Evolutionary conservation across 1,139 yeast species (phyloP).

Genomic region (Zygosaccharomyces sapae): DNA sequence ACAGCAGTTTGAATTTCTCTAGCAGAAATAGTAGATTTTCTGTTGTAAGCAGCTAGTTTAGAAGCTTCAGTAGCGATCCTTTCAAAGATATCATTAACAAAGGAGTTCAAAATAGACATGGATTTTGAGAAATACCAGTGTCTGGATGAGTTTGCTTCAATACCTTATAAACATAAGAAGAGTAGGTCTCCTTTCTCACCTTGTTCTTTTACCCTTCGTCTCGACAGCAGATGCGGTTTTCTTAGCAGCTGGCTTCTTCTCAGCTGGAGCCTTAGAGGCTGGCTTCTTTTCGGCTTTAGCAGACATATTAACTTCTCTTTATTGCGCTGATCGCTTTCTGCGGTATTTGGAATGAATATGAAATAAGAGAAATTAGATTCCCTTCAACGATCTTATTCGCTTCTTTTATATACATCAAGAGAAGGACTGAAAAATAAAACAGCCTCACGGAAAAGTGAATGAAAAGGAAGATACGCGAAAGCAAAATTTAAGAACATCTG

Average conservation of each 20-base stretch:
- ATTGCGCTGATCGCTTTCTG: slow-evolving; percentile 4
- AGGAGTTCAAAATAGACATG: slow-evolving; percentile 98
- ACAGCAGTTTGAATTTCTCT: slow-evolving; percentile 99
- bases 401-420: slow-evolving; percentile 1
- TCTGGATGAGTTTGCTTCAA: slow-evolving; percentile 99
- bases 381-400: neutral
- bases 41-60: slow-evolving; percentile 98
- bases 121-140: slow-evolving; percentile 99
- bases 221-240: slow-evolving; percentile 73
- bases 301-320: slow-evolving; percentile 51
- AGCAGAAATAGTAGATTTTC: slow-evolving; percentile 97
- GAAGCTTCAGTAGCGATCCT: slow-evolving; percentile 98
- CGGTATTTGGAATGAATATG: neutral
- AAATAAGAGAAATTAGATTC: neutral
- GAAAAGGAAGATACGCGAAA: slow-evolving; percentile 40
- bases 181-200: slow-evolving; percentile 98
- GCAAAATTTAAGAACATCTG: slow-evolving; percentile 2
- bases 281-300: slow-evolving; percentile 98
- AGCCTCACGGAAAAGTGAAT: slow-evolving; percentile 59
- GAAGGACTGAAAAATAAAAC: slow-evolving; percentile 24
- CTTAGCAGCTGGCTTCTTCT: slow-evolving; percentile 95
- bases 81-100: slow-evolving; percentile 93
- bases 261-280: slow-evolving; percentile 98
- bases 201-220: slow-evolving; percentile 88
- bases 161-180: slow-evolving; percentile 97